Conservation (phyloP, 2,329 filamentous ascomycete species). For the Knoxdaviesia capensis region DNA sequence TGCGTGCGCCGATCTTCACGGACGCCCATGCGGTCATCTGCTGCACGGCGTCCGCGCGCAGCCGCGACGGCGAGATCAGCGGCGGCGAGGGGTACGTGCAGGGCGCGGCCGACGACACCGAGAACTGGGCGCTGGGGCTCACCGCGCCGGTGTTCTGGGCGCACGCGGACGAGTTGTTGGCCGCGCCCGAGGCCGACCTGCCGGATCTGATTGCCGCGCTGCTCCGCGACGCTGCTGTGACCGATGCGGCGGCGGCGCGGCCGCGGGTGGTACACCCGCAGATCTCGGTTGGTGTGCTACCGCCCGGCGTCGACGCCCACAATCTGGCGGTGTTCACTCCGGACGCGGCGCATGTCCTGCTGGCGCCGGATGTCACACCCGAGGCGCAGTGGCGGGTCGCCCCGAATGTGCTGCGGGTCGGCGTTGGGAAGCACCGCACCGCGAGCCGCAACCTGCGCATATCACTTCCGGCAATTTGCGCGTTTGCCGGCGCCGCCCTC, state of each 20-base stretch:
- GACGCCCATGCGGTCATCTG: slow-evolving; percentile 58
- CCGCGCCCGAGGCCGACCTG: slow-evolving; percentile 43
- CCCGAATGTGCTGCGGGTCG: slow-evolving; percentile 29
- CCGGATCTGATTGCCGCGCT: slow-evolving; percentile 26
- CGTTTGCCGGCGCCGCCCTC: slow-evolving; percentile 22
- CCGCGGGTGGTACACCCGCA: slow-evolving; percentile 14
- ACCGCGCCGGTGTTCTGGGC: slow-evolving; percentile 67
- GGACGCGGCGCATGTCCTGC: slow-evolving; percentile 1
- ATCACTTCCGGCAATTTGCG: slow-evolving; percentile 41
- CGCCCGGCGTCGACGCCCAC: slow-evolving; percentile 5
- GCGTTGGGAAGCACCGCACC: slow-evolving; percentile 50
- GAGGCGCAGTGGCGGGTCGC: slow-evolving; percentile 19
- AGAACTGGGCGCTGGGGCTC: slow-evolving; percentile 75
- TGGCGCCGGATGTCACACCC: slow-evolving; percentile 22
- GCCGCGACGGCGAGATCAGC: slow-evolving; percentile 41
- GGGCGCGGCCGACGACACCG: slow-evolving; percentile 84
- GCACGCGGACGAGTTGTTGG: slow-evolving; percentile 38
- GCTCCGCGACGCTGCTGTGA: slow-evolving; percentile 10
- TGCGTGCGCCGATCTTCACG: slow-evolving; percentile 20
- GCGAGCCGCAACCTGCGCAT: slow-evolving; percentile 68
- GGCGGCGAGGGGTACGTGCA: slow-evolving; percentile 67
- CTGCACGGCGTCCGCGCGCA: slow-evolving; percentile 63
- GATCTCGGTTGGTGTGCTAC: slow-evolving; percentile 17
- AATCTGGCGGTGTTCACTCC: too few relatives aligned
- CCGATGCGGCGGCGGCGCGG: neutral